Evolutionary conservation across 225 moss, liverwort and hornwort genomes (phyloP).

Genomic region (Lunularia cruciata): DNA sequence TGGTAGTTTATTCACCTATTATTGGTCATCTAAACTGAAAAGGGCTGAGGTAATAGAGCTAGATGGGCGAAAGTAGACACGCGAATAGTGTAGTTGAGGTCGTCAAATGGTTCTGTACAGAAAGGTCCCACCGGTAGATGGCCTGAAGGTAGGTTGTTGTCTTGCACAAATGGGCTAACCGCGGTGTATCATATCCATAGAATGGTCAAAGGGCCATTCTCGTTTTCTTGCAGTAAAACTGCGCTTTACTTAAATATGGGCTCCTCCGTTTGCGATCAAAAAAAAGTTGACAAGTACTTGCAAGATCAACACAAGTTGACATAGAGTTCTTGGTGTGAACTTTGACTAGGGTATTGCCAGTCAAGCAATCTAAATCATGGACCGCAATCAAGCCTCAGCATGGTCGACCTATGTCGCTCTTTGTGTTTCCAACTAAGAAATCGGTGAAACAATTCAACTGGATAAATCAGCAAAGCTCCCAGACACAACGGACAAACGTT

Average conservation of each 20-base stretch:
- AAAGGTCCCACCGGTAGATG: neutral
- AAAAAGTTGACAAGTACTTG: no score
- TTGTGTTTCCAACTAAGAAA: no score
- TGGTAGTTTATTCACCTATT: slow-evolving; percentile 81
- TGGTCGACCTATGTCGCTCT: no score
- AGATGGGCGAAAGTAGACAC: slow-evolving; percentile 55
- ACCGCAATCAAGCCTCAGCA: no score
- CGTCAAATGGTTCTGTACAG: neutral
- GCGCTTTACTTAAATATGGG: neutral
- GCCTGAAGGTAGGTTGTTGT: neutral
- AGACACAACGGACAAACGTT: no score
- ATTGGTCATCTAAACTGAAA: slow-evolving; percentile 86
- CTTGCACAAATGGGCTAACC: neutral
- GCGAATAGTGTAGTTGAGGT: neutral
- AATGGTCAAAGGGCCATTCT: neutral
- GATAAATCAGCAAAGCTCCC: no score
- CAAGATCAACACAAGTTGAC: no score
- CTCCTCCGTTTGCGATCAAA: no score
- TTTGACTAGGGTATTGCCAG: no score
- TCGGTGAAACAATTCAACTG: no score
- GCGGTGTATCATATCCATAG: neutral
- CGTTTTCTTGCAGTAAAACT: neutral
- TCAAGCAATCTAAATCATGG: no score
- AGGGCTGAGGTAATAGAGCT: slow-evolving; percentile 60
- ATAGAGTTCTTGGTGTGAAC: no score